Conservation (phyloP, 352 stramenopile species). For the Nothophytophthora sp. region DNA sequence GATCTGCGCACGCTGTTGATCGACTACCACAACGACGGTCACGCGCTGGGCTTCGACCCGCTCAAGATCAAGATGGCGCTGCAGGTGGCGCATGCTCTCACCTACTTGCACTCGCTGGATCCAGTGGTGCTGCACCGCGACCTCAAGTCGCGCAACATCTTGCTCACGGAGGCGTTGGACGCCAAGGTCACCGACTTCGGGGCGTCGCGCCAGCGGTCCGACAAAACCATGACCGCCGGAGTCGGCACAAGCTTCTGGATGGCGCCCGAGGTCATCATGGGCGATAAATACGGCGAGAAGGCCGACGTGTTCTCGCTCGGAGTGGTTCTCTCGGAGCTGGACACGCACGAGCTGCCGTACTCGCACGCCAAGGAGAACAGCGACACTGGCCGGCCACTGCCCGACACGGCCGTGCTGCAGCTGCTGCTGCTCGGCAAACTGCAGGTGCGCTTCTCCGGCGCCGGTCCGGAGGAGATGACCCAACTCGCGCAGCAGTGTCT, state of each 20-base stretch:
- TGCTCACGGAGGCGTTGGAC: conserved; percentile 34
- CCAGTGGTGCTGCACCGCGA: conserved; percentile 55
- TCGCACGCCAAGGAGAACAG: conserved; percentile 30
- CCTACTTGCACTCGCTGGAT: conserved; percentile 47
- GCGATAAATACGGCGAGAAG: conserved; percentile 30
- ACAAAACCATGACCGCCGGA: conserved; percentile 35
- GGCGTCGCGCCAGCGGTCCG: conserved; percentile 11
- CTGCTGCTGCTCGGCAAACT: conserved; percentile 46
- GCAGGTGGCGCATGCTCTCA: conserved; percentile 42
- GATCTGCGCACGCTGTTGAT: conserved; percentile 39
- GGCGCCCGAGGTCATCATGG: conserved; percentile 36
- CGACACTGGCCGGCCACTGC: conserved; percentile 21
- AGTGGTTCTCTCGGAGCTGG: conserved; percentile 38
- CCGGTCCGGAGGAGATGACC: conserved; percentile 35
- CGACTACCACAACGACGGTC: conserved; percentile 8
- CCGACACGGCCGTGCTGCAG: conserved; percentile 48
- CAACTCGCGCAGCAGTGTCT: conserved; percentile 49
- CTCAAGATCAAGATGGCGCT: conserved; percentile 43
- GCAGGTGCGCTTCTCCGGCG: conserved; percentile 39
- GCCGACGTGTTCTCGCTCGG: conserved; percentile 45
- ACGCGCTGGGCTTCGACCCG: conserved; percentile 21
- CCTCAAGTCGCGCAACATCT: conserved; percentile 73
- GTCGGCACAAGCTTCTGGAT: conserved; percentile 43
- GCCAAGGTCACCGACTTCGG: conserved; percentile 56
- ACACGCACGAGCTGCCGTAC: conserved; percentile 41